phyloP scores from a whole-genome alignment of 345 rosid genomes.

The Excoecaria agallocha region DNA sequence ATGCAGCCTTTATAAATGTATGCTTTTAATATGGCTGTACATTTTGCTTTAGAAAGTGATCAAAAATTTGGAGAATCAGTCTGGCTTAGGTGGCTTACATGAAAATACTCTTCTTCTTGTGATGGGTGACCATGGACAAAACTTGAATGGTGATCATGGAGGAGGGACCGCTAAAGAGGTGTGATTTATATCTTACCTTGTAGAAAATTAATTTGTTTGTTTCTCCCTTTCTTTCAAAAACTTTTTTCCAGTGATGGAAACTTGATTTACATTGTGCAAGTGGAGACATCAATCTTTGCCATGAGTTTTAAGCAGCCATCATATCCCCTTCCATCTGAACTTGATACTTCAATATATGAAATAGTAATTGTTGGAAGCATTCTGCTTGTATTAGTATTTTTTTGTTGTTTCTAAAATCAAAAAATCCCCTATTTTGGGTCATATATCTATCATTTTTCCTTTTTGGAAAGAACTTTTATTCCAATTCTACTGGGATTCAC shows the following conservation, averaged over 20 bases:
- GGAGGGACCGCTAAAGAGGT: slow-evolving; percentile 98
- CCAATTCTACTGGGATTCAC: background rate
- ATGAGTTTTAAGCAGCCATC: slow-evolving; percentile 75
- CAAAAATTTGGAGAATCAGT: slow-evolving; percentile 51
- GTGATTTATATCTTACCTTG: slow-evolving; percentile 17
- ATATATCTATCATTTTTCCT: background rate
- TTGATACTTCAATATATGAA: slow-evolving; percentile 62
- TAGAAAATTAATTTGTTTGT: slow-evolving; percentile 9
- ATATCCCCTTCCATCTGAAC: slow-evolving; percentile 53
- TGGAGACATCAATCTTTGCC: slow-evolving; percentile 86
- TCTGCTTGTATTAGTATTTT: background rate
- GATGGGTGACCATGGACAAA: slow-evolving; percentile 99
- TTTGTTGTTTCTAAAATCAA: background rate
- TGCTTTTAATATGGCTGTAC: background rate
- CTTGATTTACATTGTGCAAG: slow-evolving; percentile 39
- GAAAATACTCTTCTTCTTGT: slow-evolving; percentile 83
- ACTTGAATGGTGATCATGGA: slow-evolving; percentile 95
- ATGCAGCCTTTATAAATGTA: background rate
- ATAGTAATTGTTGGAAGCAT: background rate
- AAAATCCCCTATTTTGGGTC: background rate
- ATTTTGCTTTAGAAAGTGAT: slow-evolving; percentile 56
- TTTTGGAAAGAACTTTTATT: background rate
- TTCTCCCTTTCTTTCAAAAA: background rate
- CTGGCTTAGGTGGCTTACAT: slow-evolving; percentile 75
- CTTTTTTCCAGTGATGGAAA: background rate